Conservation (phyloP, 441 rosid genomes). For the Gossypium lobatum region DNA sequence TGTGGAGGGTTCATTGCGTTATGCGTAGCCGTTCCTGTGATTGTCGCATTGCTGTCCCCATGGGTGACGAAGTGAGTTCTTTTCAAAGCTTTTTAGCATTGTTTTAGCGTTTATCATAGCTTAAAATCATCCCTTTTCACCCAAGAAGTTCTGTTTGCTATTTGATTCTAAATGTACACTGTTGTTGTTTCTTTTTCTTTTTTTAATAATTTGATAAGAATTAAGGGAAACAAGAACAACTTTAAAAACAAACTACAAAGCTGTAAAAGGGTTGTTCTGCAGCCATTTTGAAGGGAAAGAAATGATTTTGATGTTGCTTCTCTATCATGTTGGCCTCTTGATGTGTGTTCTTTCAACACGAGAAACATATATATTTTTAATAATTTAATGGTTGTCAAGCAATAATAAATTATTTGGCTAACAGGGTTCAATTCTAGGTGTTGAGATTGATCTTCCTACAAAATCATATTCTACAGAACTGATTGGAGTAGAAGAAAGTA, state of each 20-base stretch:
- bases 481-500: constrained; percentile 38
- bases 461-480: constrained; percentile 57
- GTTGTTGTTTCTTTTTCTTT: background rate
- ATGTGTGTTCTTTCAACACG: background rate
- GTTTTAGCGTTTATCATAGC: background rate
- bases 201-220: background rate
- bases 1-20: constrained; percentile 88
- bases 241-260: background rate
- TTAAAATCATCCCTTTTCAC: background rate
- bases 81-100: background rate
- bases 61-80: constrained; percentile 70
- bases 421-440: constrained; percentile 99
- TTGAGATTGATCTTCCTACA: constrained; percentile 68
- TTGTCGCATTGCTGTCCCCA: constrained; percentile 76
- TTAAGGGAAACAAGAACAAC: background rate
- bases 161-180: background rate
- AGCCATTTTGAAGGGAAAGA: background rate
- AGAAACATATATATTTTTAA: background rate
- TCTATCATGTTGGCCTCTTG: background rate
- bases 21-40: constrained; percentile 88
- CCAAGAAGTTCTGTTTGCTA: background rate
- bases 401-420: constrained; percentile 52
- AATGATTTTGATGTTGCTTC: background rate
- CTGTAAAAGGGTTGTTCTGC: background rate
- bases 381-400: constrained; percentile 25